Conservation (phyloP, 1,139 yeast genomes). For the Candida sojae region DNA sequence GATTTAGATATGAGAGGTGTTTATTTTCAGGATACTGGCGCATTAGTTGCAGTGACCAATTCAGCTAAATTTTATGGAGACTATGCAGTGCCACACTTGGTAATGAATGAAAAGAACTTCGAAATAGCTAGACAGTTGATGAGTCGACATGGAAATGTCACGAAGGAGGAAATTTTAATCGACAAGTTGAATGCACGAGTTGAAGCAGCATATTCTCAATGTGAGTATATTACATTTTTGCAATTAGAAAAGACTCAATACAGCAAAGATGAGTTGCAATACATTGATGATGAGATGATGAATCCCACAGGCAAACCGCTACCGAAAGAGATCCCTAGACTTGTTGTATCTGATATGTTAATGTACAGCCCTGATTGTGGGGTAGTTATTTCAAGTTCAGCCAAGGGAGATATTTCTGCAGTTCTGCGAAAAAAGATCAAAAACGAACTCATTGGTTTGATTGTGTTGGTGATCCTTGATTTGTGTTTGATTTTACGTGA, state of each 20-base stretch:
- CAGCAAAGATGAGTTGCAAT: conserved; percentile 51
- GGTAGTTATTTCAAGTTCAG: conserved; percentile 37
- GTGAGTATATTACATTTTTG: conserved; percentile 72
- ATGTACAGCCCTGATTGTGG: conserved; percentile 93
- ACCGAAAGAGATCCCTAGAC: conserved; percentile 50
- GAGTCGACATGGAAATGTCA: conserved; percentile 40
- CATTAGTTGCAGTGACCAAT: conserved; percentile 60
- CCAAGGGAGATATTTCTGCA: conserved; percentile 62
- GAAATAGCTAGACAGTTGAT: conserved; percentile 38
- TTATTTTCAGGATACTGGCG: conserved; percentile 71
- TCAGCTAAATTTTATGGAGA: conserved; percentile 75
- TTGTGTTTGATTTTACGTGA: conserved; percentile 50
- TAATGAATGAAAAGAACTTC: conserved; percentile 45
- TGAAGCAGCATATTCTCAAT: conserved; percentile 44
- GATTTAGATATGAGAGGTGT: conserved; percentile 59
- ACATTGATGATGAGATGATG: conserved; percentile 69
- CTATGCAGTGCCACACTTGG: conserved; percentile 59
- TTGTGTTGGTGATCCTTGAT: conserved; percentile 41
- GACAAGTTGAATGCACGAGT: conserved; percentile 43
- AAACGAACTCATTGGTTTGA: conserved; percentile 48
- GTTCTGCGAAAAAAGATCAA: conserved; percentile 45
- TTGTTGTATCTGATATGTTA: conserved; percentile 56
- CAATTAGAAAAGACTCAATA: conserved; percentile 65
- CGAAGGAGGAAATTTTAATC: conserved; percentile 36
- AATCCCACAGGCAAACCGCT: conserved; percentile 80